These are phyloP conservation scores for Ustilago bromivora DNA, from an alignment of 1,284 basidiomycete species.

Conservation along the genomic window DNA sequence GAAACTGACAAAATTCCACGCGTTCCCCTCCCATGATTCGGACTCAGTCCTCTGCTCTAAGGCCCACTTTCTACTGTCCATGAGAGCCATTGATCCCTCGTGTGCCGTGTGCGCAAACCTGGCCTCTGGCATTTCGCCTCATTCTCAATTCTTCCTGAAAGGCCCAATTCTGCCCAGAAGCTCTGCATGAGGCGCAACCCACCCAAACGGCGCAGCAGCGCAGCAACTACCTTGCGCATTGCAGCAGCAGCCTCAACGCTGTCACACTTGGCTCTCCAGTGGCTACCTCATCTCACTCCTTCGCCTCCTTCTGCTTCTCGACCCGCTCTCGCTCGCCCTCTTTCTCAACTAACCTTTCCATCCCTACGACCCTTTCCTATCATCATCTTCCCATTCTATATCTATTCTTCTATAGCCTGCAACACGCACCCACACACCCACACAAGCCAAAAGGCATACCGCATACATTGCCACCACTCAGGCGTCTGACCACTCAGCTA, in stretches of 20 bases:
- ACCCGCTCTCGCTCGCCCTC: background rate
- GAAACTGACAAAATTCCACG: background rate
- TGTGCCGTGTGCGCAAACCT: background rate
- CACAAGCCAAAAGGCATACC: conserved; percentile 20
- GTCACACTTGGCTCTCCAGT: background rate
- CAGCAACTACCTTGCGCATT: background rate
- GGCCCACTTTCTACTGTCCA: conserved; percentile 1
- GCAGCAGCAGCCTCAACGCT: background rate
- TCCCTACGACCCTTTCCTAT: background rate
- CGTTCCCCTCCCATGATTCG: background rate
- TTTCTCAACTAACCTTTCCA: background rate
- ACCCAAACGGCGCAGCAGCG: conserved; percentile 2
- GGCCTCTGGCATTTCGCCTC: background rate
- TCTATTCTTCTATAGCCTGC: conserved; percentile 2
- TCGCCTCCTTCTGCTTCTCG: background rate
- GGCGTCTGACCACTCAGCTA: conserved; percentile 18
- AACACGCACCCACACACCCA: conserved; percentile 15
- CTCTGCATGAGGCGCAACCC: background rate
- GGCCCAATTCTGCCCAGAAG: background rate
- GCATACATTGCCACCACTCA: conserved; percentile 30
- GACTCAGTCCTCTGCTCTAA: conserved; percentile 7
- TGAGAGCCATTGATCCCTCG: background rate
- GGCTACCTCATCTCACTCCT: conserved; percentile 10
- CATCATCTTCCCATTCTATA: conserved; percentile 4
- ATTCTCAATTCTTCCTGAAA: conserved; percentile 1